Base-by-base conservation (phyloP, 2,329 filamentous ascomycete genomes). In the Endoconidiophora polonica region DNA sequence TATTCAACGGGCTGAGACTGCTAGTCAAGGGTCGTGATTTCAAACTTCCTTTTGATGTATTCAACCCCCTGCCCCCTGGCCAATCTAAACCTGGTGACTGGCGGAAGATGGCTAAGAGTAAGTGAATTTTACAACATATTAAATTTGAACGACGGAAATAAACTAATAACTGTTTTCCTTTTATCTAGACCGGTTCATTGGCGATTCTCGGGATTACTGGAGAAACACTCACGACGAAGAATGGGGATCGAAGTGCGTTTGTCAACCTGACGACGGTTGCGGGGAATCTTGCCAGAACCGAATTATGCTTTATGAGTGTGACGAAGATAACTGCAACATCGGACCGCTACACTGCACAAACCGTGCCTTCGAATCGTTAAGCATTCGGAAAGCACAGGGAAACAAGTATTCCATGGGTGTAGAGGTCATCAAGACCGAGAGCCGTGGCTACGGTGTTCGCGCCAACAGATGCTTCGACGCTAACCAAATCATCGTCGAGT, bases 251-350 rank as follows among this genome's bases (percentile, higher is more conserved):
- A 81, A 78, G 60, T 94, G 87, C 60, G 79, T 86, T 52, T 94
- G 87, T 66, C 78, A 69, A 40, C 70, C 75, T 5, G 83, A 88
- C 48, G 78, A 81, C 49, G 87, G 86, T 36, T 96, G 91, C 59
- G 84, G 79, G 55, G 86, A 95, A 55, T 75, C 83, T 58, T 98
- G 91, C 65, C 84, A 94, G 61, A 98, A 98, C 63, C 75, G 87
- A 55, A 87, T 87, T 63, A 96, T 96, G 87, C 79, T 94, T 50
- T 96, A 95, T 63, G 91, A 98, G 66, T 98, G 91, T 62, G 86
- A 96, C 62, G 76, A 82, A 44, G 81, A 74, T 52, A 98, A 95
- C 62, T 98, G 91, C 68, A 83, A 80, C 52, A 69, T 90, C 14
- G 82, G 83, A 39, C 70, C 76, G n/a, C 73, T 77, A 18, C 61